phyloP scores from a whole-genome alignment of 2,329 filamentous ascomycete genomes.

The Claviceps citrina region DNA sequence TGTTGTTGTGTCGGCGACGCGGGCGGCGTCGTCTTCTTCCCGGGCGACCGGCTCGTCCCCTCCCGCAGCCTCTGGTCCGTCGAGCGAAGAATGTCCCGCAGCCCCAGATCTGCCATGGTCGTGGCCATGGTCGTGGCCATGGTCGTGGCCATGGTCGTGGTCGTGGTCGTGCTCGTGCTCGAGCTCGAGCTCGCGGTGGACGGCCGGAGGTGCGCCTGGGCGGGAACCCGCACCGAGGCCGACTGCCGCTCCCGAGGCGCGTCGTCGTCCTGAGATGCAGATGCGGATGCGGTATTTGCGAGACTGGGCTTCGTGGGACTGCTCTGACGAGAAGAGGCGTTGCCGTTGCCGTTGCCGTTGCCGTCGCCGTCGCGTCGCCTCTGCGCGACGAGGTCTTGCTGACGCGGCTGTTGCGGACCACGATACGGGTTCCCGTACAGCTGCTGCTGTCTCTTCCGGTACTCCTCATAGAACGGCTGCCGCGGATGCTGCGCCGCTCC shows the following conservation, averaged over 20 bases:
- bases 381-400: slow-evolving; percentile 6
- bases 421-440: not conserved
- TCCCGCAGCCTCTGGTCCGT: slow-evolving; percentile 36
- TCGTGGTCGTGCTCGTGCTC: too few relatives aligned
- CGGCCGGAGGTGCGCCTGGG: slow-evolving; percentile 10
- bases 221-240: slow-evolving; percentile 3
- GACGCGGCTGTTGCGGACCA: not conserved
- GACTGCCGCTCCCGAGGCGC: slow-evolving; percentile 5
- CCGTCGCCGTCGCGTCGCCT: slow-evolving; percentile 5
- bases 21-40: slow-evolving; percentile 11
- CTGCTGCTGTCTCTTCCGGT: slow-evolving; percentile 4
- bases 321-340: too few relatives aligned
- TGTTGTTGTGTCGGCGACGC: slow-evolving; percentile 11
- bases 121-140: too few relatives aligned
- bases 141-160: too few relatives aligned
- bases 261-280: slow-evolving; percentile 9
- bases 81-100: slow-evolving; percentile 35
- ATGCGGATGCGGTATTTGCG: too few relatives aligned
- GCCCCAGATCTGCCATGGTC: slow-evolving; percentile 29
- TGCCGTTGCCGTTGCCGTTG: too few relatives aligned
- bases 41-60: slow-evolving; percentile 18
- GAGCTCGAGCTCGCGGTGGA: too few relatives aligned
- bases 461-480: slow-evolving; percentile 5
- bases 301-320: slow-evolving; percentile 11
- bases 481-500: slow-evolving; percentile 2